These are phyloP conservation scores for Pseudognaphalium luteoalbum DNA, from an alignment of 129 eudicot genomes.

Conservation along the genomic window DNA sequence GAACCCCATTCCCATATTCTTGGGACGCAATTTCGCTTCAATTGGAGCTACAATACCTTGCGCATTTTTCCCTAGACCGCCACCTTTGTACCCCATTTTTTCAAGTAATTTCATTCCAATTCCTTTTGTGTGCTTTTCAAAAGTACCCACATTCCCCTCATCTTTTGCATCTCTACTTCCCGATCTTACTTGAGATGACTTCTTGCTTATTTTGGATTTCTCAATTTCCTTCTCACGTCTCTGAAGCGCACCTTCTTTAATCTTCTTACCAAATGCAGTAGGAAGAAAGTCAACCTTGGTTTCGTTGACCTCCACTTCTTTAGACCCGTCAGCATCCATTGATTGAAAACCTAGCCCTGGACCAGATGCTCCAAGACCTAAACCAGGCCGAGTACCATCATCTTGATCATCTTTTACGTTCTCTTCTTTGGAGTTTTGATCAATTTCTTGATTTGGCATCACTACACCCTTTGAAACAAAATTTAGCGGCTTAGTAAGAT, in stretches of 20 bases:
- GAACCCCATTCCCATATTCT: slow-evolving; percentile 64
- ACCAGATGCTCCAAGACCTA: slow-evolving; percentile 42
- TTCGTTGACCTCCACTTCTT: slow-evolving; percentile 25
- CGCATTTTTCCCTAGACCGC: slow-evolving; percentile 82
- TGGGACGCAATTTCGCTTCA: slow-evolving; percentile 49
- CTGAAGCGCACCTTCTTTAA: slow-evolving; percentile 66
- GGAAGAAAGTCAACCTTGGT: slow-evolving; percentile 51
- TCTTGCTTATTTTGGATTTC: slow-evolving; percentile 41
- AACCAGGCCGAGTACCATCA: slow-evolving; percentile 29
- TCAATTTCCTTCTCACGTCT: slow-evolving; percentile 60
- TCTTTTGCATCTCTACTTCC: slow-evolving; percentile 38
- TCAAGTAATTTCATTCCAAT: slow-evolving; percentile 69
- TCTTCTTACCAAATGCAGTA: slow-evolving; percentile 64
- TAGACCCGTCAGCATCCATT: slow-evolving; percentile 5
- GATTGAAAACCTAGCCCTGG: slow-evolving; percentile 39
- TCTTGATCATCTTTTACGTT: slow-evolving; percentile 39
- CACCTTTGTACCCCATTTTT: slow-evolving; percentile 92
- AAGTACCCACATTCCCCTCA: slow-evolving; percentile 50
- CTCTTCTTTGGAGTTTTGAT: slow-evolving; percentile 43
- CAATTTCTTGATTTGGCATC: slow-evolving; percentile 65
- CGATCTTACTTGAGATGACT: slow-evolving; percentile 31
- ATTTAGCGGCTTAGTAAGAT: slow-evolving; percentile 68
- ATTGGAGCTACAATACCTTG: slow-evolving; percentile 62
- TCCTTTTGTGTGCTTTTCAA: slow-evolving; percentile 76
- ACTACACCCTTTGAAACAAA: slow-evolving; percentile 67